Percentiles rank a stretch among this genome's conserved stretches.
Conservation (phyloP, 2,329 filamentous ascomycete genomes). For the Fusarium sp. region DNA sequence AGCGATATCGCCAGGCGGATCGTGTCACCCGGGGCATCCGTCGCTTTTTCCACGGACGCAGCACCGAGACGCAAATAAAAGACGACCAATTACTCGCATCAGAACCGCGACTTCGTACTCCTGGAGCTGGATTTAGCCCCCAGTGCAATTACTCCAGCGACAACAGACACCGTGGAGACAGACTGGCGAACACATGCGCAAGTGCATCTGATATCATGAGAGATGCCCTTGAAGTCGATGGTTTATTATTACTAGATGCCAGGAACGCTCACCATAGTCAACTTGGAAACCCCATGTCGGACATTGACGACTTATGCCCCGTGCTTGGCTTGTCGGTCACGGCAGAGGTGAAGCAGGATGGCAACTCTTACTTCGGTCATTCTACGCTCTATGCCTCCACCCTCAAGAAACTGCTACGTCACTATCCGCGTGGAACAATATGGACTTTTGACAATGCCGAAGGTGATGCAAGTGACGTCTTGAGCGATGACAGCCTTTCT, state of each 20-base stretch:
- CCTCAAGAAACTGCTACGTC: background rate
- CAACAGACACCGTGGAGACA: background rate
- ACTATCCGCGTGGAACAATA: conserved; percentile 1
- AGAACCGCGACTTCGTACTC: background rate
- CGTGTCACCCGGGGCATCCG: background rate
- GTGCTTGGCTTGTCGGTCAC: background rate
- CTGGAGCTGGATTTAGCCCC: background rate
- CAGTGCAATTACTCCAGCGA: background rate
- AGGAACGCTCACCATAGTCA: background rate
- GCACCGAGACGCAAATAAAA: background rate
- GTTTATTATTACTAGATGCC: background rate
- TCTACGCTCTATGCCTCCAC: fast-evolving
- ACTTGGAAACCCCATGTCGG: background rate
- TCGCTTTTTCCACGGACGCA: background rate
- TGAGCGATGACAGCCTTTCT: background rate
- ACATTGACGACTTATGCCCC: background rate
- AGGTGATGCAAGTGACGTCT: fast-evolving
- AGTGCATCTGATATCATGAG: conserved; percentile 3
- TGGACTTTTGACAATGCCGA: background rate
- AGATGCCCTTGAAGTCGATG: background rate
- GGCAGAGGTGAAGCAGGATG: fast-evolving
- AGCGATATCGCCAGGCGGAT: conserved; percentile 10
- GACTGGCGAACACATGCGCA: background rate
- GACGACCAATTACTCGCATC: background rate
- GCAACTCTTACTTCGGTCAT: background rate